Conservation (phyloP, 2,329 filamentous ascomycete genomes). For the Didymella lethalis region DNA sequence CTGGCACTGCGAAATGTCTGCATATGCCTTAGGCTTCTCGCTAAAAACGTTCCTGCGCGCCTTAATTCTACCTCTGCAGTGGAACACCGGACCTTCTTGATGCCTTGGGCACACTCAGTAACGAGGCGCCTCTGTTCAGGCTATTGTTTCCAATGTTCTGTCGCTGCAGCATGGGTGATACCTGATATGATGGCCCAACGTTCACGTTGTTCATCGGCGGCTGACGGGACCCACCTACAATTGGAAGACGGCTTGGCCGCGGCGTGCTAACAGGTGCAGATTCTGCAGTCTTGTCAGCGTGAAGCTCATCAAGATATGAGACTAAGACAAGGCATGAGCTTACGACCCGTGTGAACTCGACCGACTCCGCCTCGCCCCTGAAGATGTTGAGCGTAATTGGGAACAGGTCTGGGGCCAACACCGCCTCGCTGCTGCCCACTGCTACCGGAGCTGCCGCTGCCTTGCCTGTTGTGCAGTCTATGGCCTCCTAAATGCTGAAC, state of each 20-base stretch:
- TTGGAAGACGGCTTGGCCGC: constrained; percentile 40
- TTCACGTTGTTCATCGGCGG: constrained; percentile 32
- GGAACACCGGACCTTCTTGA: constrained; percentile 36
- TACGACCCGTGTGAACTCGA: constrained; percentile 33
- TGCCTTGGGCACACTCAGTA: constrained; percentile 38
- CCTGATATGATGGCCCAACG: constrained; percentile 34
- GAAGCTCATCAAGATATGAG: no score
- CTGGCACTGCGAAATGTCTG: background rate
- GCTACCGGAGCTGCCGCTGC: constrained; percentile 39
- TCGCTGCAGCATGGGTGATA: constrained; percentile 43
- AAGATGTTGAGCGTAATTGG: constrained; percentile 32
- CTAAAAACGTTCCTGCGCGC: background rate
- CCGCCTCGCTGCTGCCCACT: constrained; percentile 34
- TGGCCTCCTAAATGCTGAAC: constrained; percentile 24
- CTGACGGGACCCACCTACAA: constrained; percentile 39
- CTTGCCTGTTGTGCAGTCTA: constrained; percentile 30
- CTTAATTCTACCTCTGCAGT: constrained; percentile 13
- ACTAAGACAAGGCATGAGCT: constrained; percentile 12
- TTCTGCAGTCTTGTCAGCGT: constrained; percentile 26
- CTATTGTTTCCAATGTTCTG: constrained; percentile 41
- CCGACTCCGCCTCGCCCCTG: constrained; percentile 28
- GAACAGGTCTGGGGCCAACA: constrained; percentile 25
- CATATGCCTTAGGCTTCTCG: background rate
- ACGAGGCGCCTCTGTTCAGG: constrained; percentile 32
- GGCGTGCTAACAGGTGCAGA: constrained; percentile 38